Evolutionary conservation across 2,329 filamentous ascomycete genomes (phyloP).

Genomic region (Colletotrichum noveboracense): DNA sequence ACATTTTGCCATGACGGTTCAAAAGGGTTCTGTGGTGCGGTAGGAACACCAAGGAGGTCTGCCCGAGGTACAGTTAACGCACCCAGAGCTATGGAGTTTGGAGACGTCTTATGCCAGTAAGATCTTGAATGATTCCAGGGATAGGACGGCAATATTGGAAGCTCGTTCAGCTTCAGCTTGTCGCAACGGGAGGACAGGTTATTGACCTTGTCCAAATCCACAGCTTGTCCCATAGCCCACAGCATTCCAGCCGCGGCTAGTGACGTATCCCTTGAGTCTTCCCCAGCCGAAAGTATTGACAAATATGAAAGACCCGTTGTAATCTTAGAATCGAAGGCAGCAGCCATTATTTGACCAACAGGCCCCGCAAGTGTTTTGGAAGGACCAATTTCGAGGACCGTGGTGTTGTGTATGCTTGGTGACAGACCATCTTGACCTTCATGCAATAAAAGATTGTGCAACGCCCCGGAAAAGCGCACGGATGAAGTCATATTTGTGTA

Average conservation of each 20-base stretch:
- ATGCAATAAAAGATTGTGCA: conserved; percentile 34
- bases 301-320: not conserved
- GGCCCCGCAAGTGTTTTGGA: conserved; percentile 32
- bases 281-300: not conserved
- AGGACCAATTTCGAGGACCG: conserved; percentile 32
- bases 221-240: not conserved
- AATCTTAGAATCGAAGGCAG: not conserved
- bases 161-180: not conserved
- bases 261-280: not conserved
- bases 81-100: not conserved
- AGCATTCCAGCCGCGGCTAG: not conserved
- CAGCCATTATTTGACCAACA: conserved; percentile 26
- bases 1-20: not conserved
- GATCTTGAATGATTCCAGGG: conserved; percentile 1
- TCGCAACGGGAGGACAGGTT: not conserved
- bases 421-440: not conserved
- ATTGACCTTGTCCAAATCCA: not conserved
- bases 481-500: conserved; percentile 9
- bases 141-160: conserved; percentile 16
- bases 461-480: conserved; percentile 28
- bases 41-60: conserved; percentile 7
- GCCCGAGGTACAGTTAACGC: not conserved
- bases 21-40: not conserved
- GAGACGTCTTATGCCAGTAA: not conserved
- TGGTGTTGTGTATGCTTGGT: not conserved